Percentiles rank a stretch among this genome's conserved stretches.
Conservation (phyloP, 768 basidiomycete species). For the Lentinus brumalis region DNA sequence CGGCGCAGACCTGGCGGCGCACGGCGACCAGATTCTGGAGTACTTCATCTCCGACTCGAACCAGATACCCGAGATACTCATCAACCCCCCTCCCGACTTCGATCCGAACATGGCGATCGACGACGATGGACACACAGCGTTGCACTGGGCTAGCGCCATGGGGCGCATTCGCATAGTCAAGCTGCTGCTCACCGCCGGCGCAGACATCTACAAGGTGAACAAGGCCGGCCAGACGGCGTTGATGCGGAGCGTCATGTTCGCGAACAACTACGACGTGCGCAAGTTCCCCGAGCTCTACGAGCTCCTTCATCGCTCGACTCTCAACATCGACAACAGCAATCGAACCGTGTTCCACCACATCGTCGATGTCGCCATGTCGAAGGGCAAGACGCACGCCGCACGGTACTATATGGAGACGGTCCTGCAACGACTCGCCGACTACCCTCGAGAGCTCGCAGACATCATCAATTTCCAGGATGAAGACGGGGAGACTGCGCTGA, state of each 20-base stretch:
- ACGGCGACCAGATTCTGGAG: constrained; percentile 95
- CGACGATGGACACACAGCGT: constrained; percentile 94
- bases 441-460: constrained; percentile 94
- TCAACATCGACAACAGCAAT: constrained; percentile 98
- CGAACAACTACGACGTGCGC: constrained; percentile 98
- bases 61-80: constrained; percentile 84
- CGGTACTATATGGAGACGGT: constrained; percentile 99
- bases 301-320: constrained; percentile 93
- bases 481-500: constrained; percentile 96
- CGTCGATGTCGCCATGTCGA: constrained; percentile 95
- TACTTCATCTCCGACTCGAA: constrained; percentile 98
- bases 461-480: constrained; percentile 99
- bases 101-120: constrained; percentile 97
- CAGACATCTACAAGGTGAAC: constrained; percentile 97
- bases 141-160: constrained; percentile 99
- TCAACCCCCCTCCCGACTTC: constrained; percentile 86
- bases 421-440: constrained; percentile 82
- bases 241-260: constrained; percentile 99
- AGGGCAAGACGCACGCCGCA: constrained; percentile 96
- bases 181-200: constrained; percentile 88
- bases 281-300: constrained; percentile 99
- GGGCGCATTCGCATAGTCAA: constrained; percentile 96
- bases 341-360: constrained; percentile 98
- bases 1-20: constrained; percentile 56
- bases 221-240: constrained; percentile 94